Base-by-base conservation (phyloP, 371 early-diverging fungal species). In the Apophysomyces elegans region DNA sequence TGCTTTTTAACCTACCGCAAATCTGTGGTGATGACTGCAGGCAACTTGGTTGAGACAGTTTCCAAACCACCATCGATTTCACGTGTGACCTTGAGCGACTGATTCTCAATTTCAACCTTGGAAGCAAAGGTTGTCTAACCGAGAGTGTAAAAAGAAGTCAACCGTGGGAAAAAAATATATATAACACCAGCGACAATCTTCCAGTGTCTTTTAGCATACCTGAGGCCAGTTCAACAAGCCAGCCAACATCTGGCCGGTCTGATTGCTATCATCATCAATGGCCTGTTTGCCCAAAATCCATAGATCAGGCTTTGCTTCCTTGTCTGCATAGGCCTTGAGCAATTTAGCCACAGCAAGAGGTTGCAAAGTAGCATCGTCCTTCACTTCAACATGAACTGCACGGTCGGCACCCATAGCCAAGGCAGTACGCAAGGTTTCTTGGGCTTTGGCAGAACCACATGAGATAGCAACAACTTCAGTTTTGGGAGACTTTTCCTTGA, bases 371-470 rank as follows among this genome's bases (percentile, higher is more conserved):
- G 69, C 67, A 26, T 87, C 90, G 7, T 91, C 94, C 67, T 88
- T 84, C 9, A 90, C 90, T 73, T 96, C 96, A 58, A 99, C 93
- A 77, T 96, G 98, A 61, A 99, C 86, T 36, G 97, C 98, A 62
- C 91, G 85, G 86, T 99, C 99, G 62, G 98, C 99, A 45, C 99
- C 99, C 96, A 98, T 96, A 62, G 99, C 99, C 68, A 99, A 85
- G 54, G 99, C 98, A 41, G 98, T 97, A 67, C 98, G 86, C 65
- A 99, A 84, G 11, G 93, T 93, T 77, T 99, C 99, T 77, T 93
- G 93, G 14, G 91, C 65, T 86, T 96, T 97, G 74, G 90, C 66
- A 7, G 95, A 88, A 58, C 99, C 99, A 71, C 96, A 90, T 7
- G 96, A 91, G 60, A 98, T 88, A 58, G 95, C 96, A 66, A 99